Evolutionary conservation across 768 basidiomycete species (phyloP).

Genomic region (Suillus occidentalis): DNA sequence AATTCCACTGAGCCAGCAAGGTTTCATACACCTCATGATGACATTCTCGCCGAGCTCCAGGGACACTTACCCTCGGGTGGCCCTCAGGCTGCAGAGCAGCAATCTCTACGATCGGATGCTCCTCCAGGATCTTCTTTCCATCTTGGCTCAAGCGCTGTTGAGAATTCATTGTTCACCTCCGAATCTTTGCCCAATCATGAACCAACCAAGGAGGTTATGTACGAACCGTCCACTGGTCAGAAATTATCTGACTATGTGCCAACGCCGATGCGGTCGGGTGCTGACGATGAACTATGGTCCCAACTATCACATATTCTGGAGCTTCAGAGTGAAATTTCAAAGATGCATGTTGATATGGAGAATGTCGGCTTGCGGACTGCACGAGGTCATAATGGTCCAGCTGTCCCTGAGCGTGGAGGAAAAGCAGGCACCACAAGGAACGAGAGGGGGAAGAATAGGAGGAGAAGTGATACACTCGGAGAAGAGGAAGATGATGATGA

Average conservation of each 20-base stretch:
- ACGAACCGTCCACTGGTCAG: slow-evolving; percentile 35
- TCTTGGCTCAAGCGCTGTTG: slow-evolving; percentile 12
- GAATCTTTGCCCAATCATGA: slow-evolving; percentile 6
- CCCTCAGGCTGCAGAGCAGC: slow-evolving; percentile 11
- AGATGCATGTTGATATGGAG: slow-evolving; percentile 77
- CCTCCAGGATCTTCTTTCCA: not conserved
- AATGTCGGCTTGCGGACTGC: slow-evolving; percentile 37
- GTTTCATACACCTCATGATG: slow-evolving; percentile 60
- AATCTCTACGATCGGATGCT: slow-evolving; percentile 7
- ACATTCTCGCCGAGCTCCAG: slow-evolving; percentile 53
- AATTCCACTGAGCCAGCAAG: slow-evolving; percentile 6
- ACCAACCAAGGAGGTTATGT: slow-evolving; percentile 21
- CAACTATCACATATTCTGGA: slow-evolving; percentile 70
- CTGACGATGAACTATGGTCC: slow-evolving; percentile 59
- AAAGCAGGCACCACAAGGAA: slow-evolving; percentile 20
- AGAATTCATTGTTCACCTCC: not conserved
- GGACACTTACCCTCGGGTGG: slow-evolving; percentile 28
- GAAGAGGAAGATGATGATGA: slow-evolving; percentile 37
- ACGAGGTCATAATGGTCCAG: slow-evolving; percentile 8
- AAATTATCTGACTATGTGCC: slow-evolving; percentile 23
- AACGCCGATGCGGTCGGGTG: slow-evolving; percentile 8
- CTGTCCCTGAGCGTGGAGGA: slow-evolving; percentile 17
- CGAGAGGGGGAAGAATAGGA: slow-evolving; percentile 1
- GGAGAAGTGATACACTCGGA: slow-evolving; percentile 35
- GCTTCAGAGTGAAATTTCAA: slow-evolving; percentile 69